phyloP scores from a whole-genome alignment of 2,329 filamentous ascomycete species.

The Fusarium chuoi region DNA sequence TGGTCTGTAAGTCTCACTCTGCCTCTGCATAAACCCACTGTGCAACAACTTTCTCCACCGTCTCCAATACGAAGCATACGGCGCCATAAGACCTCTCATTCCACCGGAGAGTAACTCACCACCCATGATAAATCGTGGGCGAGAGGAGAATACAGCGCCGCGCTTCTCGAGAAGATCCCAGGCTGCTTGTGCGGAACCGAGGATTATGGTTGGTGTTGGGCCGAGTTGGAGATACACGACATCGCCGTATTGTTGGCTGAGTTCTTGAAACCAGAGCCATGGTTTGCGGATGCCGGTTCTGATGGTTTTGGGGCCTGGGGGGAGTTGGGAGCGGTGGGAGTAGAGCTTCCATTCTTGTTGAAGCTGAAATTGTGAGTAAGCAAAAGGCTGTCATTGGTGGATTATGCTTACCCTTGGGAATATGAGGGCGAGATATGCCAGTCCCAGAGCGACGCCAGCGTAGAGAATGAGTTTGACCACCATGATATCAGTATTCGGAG shows the following conservation, averaged over 20 bases:
- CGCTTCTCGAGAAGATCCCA: constrained; percentile 57
- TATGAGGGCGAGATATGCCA: constrained; percentile 26
- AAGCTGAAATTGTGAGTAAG: constrained; percentile 45
- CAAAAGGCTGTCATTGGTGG: not conserved
- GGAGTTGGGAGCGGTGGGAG: constrained; percentile 51
- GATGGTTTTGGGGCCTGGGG: constrained; percentile 51
- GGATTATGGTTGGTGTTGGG: constrained; percentile 54
- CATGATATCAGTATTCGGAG: too few species aligned
- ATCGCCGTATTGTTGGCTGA: constrained; percentile 52
- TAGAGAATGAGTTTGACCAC: constrained; percentile 12
- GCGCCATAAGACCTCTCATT: constrained; percentile 56
- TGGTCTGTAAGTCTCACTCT: constrained; percentile 55
- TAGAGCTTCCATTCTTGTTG: constrained; percentile 53
- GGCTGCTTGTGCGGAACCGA: constrained; percentile 55
- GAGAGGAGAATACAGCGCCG: constrained; percentile 56
- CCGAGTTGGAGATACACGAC: constrained; percentile 56
- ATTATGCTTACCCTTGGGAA: constrained; percentile 29
- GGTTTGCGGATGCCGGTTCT: constrained; percentile 53
- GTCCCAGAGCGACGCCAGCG: not conserved
- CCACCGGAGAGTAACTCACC: constrained; percentile 55
- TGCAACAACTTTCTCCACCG: constrained; percentile 57
- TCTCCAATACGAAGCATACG: constrained; percentile 55
- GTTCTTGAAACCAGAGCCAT: constrained; percentile 56
- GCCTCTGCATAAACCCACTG: constrained; percentile 55
- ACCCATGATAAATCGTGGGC: constrained; percentile 59